Base-by-base conservation (phyloP, 208 protist species). In the Blastocrithidia nonstop region DNA sequence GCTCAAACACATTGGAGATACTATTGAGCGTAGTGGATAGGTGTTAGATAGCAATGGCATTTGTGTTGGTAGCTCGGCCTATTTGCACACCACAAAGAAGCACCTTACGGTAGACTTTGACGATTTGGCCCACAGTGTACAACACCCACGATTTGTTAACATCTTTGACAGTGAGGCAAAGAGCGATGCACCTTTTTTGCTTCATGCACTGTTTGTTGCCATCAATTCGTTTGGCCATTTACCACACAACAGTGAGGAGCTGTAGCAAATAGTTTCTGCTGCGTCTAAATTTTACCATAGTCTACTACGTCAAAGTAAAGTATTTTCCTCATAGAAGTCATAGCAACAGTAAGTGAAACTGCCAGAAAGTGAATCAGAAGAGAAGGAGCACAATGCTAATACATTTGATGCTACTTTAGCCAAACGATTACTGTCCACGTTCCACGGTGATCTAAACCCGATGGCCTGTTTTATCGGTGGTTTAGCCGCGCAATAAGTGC, bases 401-500 rank as follows among this genome's bases (percentile, higher is more conserved):
- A n/a, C 11, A 21, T 28, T 56, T 3, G 58, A 81, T 28, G 58
- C 26, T 9, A 45, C 19, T 38, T 23, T 83, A 1, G 72, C 79
- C 36, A 38, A 40, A 19, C 21, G 44, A 49, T 39, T 85, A 32
- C 55, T 85, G 23, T 54, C 71, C 19, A 59, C 71, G 22, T 79
- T 76, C 43, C 45, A 20, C 6, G 94, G 93, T 21, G 61, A 78
- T 29, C 58, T 97, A 19, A 80, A 80, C 55, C 86, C 90, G 19
- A 73, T 97, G 83, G 57, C 79, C n/a, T 86, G 90, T 52, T 74
- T 97, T 25, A 66, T 98, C 45, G 96, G 95, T 40, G 88, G 91
- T 27, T 61, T 98, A 50, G 92, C 92, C 4, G 79, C 92, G 6
- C 96, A 99, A 71, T 96, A 99, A 56, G 83, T 86, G 22, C 58